A percentile compares a stretch with the other conserved stretches of the same genome.
Evolutionary conservation across 2,329 filamentous ascomycete genomes (phyloP).

Genomic region (Colletotrichum lupini): DNA sequence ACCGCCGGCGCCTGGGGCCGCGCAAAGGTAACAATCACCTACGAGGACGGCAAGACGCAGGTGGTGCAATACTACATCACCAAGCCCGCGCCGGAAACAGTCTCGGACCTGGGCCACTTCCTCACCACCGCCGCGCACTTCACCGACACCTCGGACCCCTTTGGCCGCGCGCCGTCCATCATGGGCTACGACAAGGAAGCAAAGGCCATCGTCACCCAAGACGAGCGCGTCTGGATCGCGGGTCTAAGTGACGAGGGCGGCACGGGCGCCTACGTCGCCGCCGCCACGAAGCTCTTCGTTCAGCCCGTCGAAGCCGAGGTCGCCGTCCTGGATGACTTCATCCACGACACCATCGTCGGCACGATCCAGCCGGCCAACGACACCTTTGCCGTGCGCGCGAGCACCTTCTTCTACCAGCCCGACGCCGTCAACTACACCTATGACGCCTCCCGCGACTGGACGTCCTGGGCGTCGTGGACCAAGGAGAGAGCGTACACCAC

Average conservation of each 20-base stretch:
- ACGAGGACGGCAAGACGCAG: slow-evolving; percentile 59
- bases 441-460: slow-evolving; percentile 56
- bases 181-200: slow-evolving; percentile 67
- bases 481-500: slow-evolving; percentile 55
- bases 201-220: slow-evolving; percentile 54
- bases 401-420: slow-evolving; percentile 67
- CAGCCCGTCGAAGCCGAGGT: slow-evolving; percentile 62
- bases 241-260: slow-evolving; percentile 71
- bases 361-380: slow-evolving; percentile 52
- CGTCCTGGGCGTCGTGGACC: slow-evolving; percentile 38
- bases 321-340: slow-evolving; percentile 63
- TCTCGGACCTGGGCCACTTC: slow-evolving; percentile 62
- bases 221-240: slow-evolving; percentile 66
- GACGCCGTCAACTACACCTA: slow-evolving; percentile 56
- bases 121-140: slow-evolving; percentile 66
- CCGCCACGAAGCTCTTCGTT: slow-evolving; percentile 63
- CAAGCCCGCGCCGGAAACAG: slow-evolving; percentile 54
- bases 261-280: slow-evolving; percentile 65
- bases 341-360: slow-evolving; percentile 61
- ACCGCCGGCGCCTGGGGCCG: slow-evolving; percentile 59
- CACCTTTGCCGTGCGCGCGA: slow-evolving; percentile 58
- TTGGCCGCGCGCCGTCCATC: slow-evolving; percentile 63
- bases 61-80: slow-evolving; percentile 68
- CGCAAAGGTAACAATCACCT: slow-evolving; percentile 57
- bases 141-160: slow-evolving; percentile 62